Evolutionary conservation across 495 filamentous ascomycete species (phyloP), one percentile per base, ranked within the genome.

Genomic region (Xylaria longipes): DNA sequence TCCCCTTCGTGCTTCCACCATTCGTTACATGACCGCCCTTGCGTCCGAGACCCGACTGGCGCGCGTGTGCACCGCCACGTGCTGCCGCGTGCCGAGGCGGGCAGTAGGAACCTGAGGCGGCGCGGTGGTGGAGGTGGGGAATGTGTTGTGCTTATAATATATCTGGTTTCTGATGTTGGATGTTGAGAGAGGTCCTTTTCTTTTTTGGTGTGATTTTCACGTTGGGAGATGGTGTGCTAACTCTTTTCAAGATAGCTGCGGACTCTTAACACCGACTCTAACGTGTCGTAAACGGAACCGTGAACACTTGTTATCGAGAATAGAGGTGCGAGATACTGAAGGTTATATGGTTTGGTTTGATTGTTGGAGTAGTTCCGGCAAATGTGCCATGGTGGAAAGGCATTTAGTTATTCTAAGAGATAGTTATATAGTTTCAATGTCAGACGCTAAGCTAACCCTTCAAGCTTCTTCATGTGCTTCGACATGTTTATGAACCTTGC

Each of bases 51-150:
- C 73, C 75, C 66, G 71, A 70, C 75, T 72, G 57, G 73, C 75
- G 61, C 75, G 75, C 76, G 80, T 72, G 75, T 83, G 84, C 84
- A 85, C 80, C 84, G 84, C 75, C 84, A 85, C 76, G 77, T 84
- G 84, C 84, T 84, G 71, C 78, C 77, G 81, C 76, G 79, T 69
- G 5, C 72, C 69, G 73, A 72, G 73, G 72, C 65, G 61, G 75
- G 73, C 20, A 71, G 76, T 74, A 68, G 65, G 73, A 69, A 35
- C 67, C 57, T 66, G 69, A 65, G 64, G 72, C 71, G 70, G 69
- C 73, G 64, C 73, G 72, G 75, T 66, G 77, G 79, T 70, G 78
- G 69, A 72, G 80, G 79, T 73, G 78, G 80, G 75, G 77, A 71
- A 71, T 76, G 77, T 56, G 84, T 84, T 60, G 63, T 85, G 84